Base-by-base conservation (phyloP, 306 rosid genomes). In the Psophocarpus tetragonolobus region DNA sequence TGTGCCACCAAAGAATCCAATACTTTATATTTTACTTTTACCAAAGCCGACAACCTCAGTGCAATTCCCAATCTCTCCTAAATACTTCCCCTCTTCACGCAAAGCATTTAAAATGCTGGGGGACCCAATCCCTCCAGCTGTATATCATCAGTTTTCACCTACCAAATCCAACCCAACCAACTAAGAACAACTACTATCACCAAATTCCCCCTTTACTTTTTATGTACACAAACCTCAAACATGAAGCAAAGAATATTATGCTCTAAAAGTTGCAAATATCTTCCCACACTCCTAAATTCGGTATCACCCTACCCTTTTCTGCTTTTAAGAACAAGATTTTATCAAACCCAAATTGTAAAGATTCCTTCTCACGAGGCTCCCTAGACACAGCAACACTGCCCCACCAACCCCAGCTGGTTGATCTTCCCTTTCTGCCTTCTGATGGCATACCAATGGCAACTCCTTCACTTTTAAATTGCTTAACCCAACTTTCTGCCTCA, bases 291-390 rank as follows among this genome's bases (percentile, higher is more conserved):
- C 56, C 45, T 41, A 76, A 63, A 81, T 80, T 81, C 66, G 70
- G 24, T 32, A 71, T 39, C 44, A 18, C 65, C 29, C 51, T 13
- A 0, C 36, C 60, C 56, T 32, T 54, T 56, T 39, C 48, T 65
- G 48, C 83, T 88, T 87, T 79, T 48, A 92, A 80, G 92, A 95
- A 79, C 87, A 91, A 13, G 97, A 92, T 86, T 91, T 85, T 84
- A 95, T 95, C 63, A 91, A 84, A 18, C 99, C 97, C 88, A 95
- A 89, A 83, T 89, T 95, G 92, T 88, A 91, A 0, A 95, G 97
- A 87, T 95, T 95, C 96, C 91, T 91, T 74, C 90, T 91, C 85
- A 95, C 88, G 39, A 95, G 63, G 97, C 97, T 90, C 68, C 99
- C 97, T 11, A 95, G 91, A 35, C 96, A 89, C 13, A 95, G 83